Conservation (phyloP, 1,284 basidiomycete genomes). For the Chalciporus piperatoides region DNA sequence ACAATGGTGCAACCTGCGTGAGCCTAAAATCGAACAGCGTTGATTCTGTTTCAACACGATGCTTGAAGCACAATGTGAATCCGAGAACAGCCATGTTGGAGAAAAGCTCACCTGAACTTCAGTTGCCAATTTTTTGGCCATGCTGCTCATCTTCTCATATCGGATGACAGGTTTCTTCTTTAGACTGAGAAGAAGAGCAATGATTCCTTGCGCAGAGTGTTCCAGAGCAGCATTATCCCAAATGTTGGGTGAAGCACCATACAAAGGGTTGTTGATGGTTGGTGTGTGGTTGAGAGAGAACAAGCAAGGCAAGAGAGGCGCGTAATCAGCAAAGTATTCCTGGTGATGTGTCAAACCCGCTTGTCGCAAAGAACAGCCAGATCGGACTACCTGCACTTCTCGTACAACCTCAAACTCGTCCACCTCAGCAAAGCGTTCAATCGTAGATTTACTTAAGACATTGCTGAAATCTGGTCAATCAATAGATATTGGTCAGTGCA, state of each 20-base stretch:
- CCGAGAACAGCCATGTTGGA: neutral
- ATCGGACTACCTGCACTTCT: conserved; percentile 79
- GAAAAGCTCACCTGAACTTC: conserved; percentile 71
- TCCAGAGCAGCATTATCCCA: conserved; percentile 79
- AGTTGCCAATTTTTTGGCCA: conserved; percentile 86
- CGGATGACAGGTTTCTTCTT: conserved; percentile 95
- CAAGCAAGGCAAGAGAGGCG: conserved; percentile 80
- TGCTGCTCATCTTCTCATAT: conserved; percentile 90
- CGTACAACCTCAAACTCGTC: conserved; percentile 96
- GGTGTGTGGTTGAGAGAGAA: conserved; percentile 87
- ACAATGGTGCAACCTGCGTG: conserved; percentile 70
- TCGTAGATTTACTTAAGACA: conserved; percentile 82
- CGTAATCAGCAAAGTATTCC: conserved; percentile 97
- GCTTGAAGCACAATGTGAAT: conserved; percentile 39
- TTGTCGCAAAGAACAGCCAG: neutral
- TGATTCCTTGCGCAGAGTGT: conserved; percentile 78
- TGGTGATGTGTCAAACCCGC: conserved; percentile 29
- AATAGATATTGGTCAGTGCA: conserved; percentile 18
- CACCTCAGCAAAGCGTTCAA: conserved; percentile 91
- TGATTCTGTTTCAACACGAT: conserved; percentile 69
- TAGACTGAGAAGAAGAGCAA: conserved; percentile 85
- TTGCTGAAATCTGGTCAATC: conserved; percentile 85
- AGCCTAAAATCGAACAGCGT: conserved; percentile 74
- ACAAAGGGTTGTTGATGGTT: conserved; percentile 57
- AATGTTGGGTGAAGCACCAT: conserved; percentile 59